Conservation (phyloP, 2,329 filamentous ascomycete species). For the Aspergillus phoenicis region DNA sequence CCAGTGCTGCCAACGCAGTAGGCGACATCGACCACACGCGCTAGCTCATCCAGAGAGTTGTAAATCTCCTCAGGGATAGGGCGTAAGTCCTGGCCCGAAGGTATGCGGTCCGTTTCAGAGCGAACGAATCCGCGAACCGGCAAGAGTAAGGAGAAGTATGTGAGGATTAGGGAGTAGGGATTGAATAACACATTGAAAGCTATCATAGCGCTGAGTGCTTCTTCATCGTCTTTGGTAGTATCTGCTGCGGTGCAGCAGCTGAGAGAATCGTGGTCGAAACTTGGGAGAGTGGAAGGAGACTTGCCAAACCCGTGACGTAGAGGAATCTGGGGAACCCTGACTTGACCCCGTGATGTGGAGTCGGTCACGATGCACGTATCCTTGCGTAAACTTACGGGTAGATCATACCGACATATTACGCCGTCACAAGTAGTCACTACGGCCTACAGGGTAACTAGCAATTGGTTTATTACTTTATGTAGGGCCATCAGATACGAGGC, state of each 20-base stretch:
- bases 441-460: not conserved
- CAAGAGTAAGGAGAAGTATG: constrained; percentile 4
- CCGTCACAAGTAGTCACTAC: not conserved
- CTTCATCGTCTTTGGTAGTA: constrained; percentile 3
- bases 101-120: not conserved
- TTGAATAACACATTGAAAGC: not conserved
- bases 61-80: constrained; percentile 68
- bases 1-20: constrained; percentile 90
- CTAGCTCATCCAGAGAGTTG: constrained; percentile 77
- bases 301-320: constrained; percentile 13
- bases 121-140: constrained; percentile 4
- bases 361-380: not conserved
- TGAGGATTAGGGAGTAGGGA: not conserved
- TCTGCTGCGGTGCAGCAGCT: not conserved
- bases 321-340: constrained; percentile 19
- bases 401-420: not conserved
- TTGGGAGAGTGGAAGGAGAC: not conserved
- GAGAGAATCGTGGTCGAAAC: not conserved
- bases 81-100: constrained; percentile 10
- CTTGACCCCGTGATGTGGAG: constrained; percentile 6
- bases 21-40: constrained; percentile 89
- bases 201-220: constrained; percentile 2
- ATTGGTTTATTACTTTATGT: too few relatives aligned
- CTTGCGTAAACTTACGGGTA: not conserved
- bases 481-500: too few relatives aligned